These are phyloP conservation scores for Spiraea crenata DNA, from an alignment of 331 rosid genomes.

Conservation along the genomic window DNA sequence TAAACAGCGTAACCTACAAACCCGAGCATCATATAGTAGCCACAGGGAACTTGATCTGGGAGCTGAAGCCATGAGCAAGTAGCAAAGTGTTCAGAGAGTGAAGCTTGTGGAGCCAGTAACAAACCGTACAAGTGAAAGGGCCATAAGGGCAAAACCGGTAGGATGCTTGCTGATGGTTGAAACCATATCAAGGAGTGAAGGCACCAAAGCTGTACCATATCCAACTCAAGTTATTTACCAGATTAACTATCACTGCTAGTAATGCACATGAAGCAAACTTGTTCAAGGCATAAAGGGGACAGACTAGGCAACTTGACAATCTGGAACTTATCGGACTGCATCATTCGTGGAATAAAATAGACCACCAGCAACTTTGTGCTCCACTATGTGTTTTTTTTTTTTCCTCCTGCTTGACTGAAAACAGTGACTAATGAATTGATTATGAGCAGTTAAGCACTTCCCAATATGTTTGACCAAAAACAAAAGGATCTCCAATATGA, in stretches of 20 bases:
- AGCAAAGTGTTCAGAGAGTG: constrained; percentile 1
- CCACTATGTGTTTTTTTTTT: no score
- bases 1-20: constrained; percentile 49
- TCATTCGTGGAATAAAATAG: neutral
- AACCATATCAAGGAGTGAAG: neutral
- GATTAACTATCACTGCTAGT: neutral
- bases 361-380: neutral
- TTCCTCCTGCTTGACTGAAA: no score
- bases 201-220: constrained; percentile 1
- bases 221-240: neutral
- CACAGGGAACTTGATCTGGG: constrained; percentile 34
- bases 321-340: no score
- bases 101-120: constrained; percentile 17
- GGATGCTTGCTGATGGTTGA: no score
- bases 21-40: constrained; percentile 32
- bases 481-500: neutral
- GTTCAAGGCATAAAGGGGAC: neutral
- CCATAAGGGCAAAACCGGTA: neutral
- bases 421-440: no score
- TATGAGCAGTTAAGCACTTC: no score
- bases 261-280: neutral
- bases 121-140: constrained; percentile 20
- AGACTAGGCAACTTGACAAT: neutral
- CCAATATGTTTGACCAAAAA: neutral
- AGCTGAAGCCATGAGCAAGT: constrained; percentile 43